These are phyloP conservation scores for Russula vinacea DNA, from an alignment of 768 basidiomycete genomes.

Conservation along the genomic window DNA sequence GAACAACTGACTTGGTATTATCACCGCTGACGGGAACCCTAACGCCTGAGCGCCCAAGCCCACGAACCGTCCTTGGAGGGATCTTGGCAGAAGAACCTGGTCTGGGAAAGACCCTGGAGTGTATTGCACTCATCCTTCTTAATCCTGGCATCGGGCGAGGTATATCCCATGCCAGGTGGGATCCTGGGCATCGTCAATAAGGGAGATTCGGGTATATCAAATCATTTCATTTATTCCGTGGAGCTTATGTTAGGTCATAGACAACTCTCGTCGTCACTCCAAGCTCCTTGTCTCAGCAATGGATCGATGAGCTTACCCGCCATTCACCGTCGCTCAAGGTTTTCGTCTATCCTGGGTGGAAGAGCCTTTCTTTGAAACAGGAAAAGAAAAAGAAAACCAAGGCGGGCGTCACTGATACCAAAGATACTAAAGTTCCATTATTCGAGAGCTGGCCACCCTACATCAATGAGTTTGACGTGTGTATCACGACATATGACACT, in stretches of 20 bases:
- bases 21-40: conserved; percentile 60
- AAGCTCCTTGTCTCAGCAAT: conserved; percentile 70
- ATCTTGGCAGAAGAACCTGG: conserved; percentile 92
- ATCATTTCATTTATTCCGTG: not conserved
- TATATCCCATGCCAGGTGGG: conserved; percentile 51
- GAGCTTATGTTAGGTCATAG: conserved; percentile 39
- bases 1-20: conserved; percentile 49
- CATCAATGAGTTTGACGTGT: conserved; percentile 71
- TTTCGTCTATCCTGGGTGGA: conserved; percentile 81
- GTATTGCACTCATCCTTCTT: conserved; percentile 72
- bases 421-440: conserved; percentile 14
- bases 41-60: conserved; percentile 36
- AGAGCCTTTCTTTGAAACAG: conserved; percentile 50
- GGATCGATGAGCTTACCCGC: conserved; percentile 71
- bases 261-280: conserved; percentile 88
- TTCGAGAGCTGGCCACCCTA: conserved; percentile 47
- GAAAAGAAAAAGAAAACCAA: conserved; percentile 29
- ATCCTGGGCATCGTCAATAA: too few relatives aligned
- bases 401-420: not conserved
- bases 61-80: conserved; percentile 53
- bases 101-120: conserved; percentile 85
- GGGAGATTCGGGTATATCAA: conserved; percentile 62
- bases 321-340: conserved; percentile 80
- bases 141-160: conserved; percentile 62
- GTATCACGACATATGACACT: conserved; percentile 73